phyloP scores from a whole-genome alignment of 1,284 basidiomycete genomes.

The Cronartium quercuum region DNA sequence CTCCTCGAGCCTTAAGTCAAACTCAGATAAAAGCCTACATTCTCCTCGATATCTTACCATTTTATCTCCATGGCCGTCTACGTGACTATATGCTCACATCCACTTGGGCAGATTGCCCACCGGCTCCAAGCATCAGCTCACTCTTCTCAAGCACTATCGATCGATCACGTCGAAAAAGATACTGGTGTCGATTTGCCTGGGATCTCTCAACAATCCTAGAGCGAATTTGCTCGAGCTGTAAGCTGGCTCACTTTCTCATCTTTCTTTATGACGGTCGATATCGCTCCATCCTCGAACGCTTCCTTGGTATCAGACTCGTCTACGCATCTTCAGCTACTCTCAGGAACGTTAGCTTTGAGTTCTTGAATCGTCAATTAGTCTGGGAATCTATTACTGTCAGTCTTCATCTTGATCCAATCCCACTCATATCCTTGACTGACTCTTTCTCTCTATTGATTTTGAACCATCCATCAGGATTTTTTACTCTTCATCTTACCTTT shows the following conservation, averaged over 20 bases:
- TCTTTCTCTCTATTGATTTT: background rate
- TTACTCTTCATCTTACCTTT: constrained; percentile 85
- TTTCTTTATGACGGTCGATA: constrained; percentile 56
- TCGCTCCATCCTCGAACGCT: constrained; percentile 72
- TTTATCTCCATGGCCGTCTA: constrained; percentile 70
- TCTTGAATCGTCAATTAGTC: constrained; percentile 98
- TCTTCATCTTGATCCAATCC: constrained; percentile 33
- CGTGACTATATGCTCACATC: constrained; percentile 58
- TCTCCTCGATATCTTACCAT: constrained; percentile 65
- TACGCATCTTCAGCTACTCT: constrained; percentile 63
- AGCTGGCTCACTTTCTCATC: background rate
- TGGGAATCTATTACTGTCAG: constrained; percentile 96
- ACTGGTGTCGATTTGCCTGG: background rate
- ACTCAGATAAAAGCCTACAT: constrained; percentile 57
- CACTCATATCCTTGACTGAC: constrained; percentile 14
- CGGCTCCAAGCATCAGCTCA: background rate
- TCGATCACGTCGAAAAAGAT: background rate
- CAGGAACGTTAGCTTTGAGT: constrained; percentile 91
- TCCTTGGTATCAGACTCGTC: constrained; percentile 70
- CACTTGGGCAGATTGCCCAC: constrained; percentile 7
- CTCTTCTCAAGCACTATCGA: background rate
- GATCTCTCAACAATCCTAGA: background rate
- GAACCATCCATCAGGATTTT: constrained; percentile 67
- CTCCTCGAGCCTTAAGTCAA: constrained; percentile 2
- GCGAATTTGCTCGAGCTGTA: background rate